Base-by-base conservation (phyloP, 306 rosid genomes). In the Geum urbanum region DNA sequence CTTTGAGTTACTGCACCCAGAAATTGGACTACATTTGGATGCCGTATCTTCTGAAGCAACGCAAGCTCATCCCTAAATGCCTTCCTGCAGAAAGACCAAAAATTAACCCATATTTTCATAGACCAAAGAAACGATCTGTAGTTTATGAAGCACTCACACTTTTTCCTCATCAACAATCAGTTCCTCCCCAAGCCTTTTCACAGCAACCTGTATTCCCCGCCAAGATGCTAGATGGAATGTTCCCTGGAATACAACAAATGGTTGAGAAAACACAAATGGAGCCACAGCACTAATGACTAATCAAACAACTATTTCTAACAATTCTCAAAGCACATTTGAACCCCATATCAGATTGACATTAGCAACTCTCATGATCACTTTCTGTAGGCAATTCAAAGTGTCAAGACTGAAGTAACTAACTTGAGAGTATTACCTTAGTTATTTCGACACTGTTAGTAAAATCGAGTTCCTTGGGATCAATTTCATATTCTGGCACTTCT, bases 1-100 rank as follows among this genome's bases (percentile, higher is more conserved):
- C 96, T 92, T 78, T 92, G 97, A 67, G 98, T 92, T 76, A 92
- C 98, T 45, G 98, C 98, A 79, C 98, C 98, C 63, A 92, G 88
- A 90, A 92, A 92, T 74, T 92, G 98, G 52, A 92, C 94, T 5
- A 92, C 97, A 73, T 92, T 92, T 56, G 98, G 98, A 84, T 92
- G 98, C 49, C 98, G 85, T 71, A 92, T 84, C 91, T 87, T 92
- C 85, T 90, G 98, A 64, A 88, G 86, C 76, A 92, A 82, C 8
- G 88, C 96, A 79, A 92, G 97, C 85, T 92, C 98, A 4, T 92
- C 96, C 49, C 88, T 81, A 58, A 92, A 92, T 22, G 96, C 96
- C 76, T 78, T 90, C 86, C 98, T 92, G 97, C 67, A 59, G 48
- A 52, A 80, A 76, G 66, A 66, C 61, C 67, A 75, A 76, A 69